Conservation (phyloP, 495 filamentous ascomycete genomes). For the Trichoderma erinaceum region DNA sequence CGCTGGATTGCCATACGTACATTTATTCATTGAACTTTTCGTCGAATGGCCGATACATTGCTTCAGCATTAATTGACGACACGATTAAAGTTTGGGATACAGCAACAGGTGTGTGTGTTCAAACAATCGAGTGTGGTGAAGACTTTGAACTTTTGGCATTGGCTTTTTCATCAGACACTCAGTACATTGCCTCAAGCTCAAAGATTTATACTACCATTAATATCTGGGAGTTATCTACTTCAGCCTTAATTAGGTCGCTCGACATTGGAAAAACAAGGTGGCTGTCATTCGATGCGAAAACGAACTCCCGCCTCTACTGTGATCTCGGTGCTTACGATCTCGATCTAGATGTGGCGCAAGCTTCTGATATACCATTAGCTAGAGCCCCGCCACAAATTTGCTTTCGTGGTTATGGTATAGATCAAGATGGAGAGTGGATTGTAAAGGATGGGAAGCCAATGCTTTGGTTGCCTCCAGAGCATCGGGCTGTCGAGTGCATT, state of each 20-base stretch:
- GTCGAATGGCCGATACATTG: neutral
- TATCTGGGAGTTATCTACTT: too few species aligned
- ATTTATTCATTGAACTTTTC: neutral
- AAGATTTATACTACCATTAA: too few species aligned
- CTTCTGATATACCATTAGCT: neutral
- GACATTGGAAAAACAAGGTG: too few species aligned
- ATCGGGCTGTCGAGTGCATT: neutral
- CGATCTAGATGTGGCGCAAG: neutral
- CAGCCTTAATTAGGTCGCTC: too few species aligned
- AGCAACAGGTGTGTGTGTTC: neutral
- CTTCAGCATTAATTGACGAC: neutral
- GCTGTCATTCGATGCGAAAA: constrained; percentile 8
- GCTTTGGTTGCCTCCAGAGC: neutral
- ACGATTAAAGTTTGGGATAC: constrained; percentile 7
- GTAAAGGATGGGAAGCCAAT: neutral
- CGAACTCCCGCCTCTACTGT: neutral
- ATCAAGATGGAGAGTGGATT: neutral
- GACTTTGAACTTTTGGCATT: neutral
- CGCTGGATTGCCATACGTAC: neutral
- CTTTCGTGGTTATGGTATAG: neutral
- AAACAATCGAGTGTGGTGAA: constrained; percentile 17
- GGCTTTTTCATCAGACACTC: too few species aligned
- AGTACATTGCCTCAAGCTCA: too few species aligned
- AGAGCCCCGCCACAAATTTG: neutral
- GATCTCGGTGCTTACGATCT: neutral